phyloP scores from a whole-genome alignment of 352 stramenopile species.

The Globisporangium abappressorium region DNA sequence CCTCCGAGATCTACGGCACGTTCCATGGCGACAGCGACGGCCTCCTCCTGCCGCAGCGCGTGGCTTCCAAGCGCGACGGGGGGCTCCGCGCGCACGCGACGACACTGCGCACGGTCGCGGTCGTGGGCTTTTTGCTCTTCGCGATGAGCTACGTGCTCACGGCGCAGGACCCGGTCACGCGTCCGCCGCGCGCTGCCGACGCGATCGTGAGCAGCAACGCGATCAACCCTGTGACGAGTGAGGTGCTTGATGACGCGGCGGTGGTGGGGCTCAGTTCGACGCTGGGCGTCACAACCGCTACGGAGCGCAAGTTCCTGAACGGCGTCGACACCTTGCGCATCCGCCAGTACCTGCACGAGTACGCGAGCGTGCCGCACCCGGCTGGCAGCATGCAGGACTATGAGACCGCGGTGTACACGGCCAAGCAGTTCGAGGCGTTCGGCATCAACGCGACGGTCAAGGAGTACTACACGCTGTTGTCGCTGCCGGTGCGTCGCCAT shows the following conservation, averaged over 20 bases:
- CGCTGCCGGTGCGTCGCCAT: constrained; percentile 43
- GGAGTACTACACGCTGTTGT: constrained; percentile 72
- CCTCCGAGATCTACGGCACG: constrained; percentile 44
- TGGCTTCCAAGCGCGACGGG: neutral
- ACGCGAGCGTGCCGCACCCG: constrained; percentile 44
- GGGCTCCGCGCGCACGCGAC: constrained; percentile 7
- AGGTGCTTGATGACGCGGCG: neutral
- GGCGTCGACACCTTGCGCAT: constrained; percentile 29
- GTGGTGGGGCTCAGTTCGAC: neutral
- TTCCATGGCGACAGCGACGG: constrained; percentile 28
- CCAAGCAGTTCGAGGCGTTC: constrained; percentile 47
- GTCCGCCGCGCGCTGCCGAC: neutral
- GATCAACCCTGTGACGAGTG: neutral
- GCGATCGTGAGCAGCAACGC: neutral
- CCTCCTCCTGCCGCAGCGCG: constrained; percentile 2
- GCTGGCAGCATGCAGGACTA: constrained; percentile 53
- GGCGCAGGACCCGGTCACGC: constrained; percentile 9
- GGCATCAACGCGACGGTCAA: constrained; percentile 65
- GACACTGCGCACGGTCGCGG: constrained; percentile 21
- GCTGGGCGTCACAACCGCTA: neutral
- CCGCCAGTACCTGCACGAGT: constrained; percentile 42
- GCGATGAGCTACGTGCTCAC: constrained; percentile 27
- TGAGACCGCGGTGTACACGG: constrained; percentile 57
- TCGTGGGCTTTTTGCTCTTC: constrained; percentile 34
- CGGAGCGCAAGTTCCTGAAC: constrained; percentile 23